Base-by-base conservation (phyloP, 2,329 filamentous ascomycete genomes). In the Neodidymelliopsis sp. region DNA sequence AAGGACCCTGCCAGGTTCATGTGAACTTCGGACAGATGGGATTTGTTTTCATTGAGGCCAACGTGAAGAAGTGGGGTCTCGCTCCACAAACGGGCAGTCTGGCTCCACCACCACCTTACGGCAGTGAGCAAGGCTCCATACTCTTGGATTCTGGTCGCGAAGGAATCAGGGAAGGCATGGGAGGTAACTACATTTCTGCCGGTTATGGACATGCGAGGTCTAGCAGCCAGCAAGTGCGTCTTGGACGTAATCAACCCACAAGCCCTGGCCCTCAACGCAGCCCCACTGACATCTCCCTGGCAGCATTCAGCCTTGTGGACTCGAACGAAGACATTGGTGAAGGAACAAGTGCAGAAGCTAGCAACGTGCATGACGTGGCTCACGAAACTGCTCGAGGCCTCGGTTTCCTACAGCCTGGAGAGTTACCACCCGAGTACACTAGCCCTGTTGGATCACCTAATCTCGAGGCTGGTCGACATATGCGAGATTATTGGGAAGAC, bases 41-140 rank as follows among this genome's bases (percentile, higher is more conserved):
- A 24, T 99, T 97, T 69, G 94, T 99, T 37, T 99, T 97, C 69
- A 97, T 99, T 63, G 94, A 99, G 75, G 94, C 93, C 54, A 99
- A 99, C 66, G 94, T 99, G 53, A 99, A 99, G 84, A 99, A 97
- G 80, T 99, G 94, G 94, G 94, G 94, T 2, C 79, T 99, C 45
- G 94, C 94, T 36, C 94, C 94, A 4, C 95, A 95, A 83, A 97
- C 91, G 1, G 94, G 94, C 50, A 96, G 91, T 66, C 81, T 99
- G 51, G 94, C 94, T 20, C 94, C 94, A 12, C 94, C 94, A 31
- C 94, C 94, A 39, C 94, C 94, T 1, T 99, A 99, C 69, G 94
- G 94, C 36, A 96, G 91, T 55, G 94, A 97, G 75, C 91, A 96
- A 74, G 94, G 94, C 63, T 97, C 92, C 69, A 97, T 99, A 61